A percentile compares a stretch with the other conserved stretches of the same genome.
These are phyloP conservation scores for Fusarium neocosmosporiellum DNA, from an alignment of 2,329 filamentous ascomycete species.

Conservation along the genomic window DNA sequence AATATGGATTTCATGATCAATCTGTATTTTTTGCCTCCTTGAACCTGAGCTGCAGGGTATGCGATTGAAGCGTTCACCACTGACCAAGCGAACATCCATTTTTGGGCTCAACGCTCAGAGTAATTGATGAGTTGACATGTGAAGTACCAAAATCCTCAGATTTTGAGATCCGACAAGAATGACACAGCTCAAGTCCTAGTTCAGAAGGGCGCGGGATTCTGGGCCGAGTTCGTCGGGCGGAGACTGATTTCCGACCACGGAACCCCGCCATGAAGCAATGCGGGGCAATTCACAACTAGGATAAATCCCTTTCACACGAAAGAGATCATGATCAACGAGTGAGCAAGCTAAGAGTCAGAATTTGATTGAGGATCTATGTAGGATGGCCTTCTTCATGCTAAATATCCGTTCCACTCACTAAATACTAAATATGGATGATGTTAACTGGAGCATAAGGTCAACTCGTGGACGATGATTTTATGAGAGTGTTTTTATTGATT, in stretches of 20 bases:
- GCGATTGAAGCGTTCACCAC: background rate
- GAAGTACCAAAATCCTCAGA: background rate
- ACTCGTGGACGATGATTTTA: background rate
- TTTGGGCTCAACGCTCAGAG: too few relatives aligned
- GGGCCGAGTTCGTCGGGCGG: background rate
- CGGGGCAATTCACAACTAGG: background rate
- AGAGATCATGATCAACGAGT: background rate
- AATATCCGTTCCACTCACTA: background rate
- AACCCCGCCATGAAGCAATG: background rate
- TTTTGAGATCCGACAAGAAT: background rate
- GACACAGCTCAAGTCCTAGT: background rate
- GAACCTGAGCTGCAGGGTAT: background rate
- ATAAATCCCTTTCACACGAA: background rate
- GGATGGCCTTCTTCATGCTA: background rate
- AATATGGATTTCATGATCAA: background rate
- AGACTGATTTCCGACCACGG: background rate
- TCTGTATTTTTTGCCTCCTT: background rate
- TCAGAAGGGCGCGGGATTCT: background rate
- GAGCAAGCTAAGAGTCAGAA: too few relatives aligned
- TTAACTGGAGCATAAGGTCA: too few relatives aligned
- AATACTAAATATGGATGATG: background rate
- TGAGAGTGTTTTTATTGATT: slow-evolving; percentile 1
- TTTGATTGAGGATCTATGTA: too few relatives aligned
- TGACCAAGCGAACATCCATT: background rate
- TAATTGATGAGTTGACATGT: background rate